A percentile compares a stretch with the other conserved stretches of the same genome.
Evolutionary conservation across 768 basidiomycete species (phyloP).

Genomic region (Phaeotremella skinneri): DNA sequence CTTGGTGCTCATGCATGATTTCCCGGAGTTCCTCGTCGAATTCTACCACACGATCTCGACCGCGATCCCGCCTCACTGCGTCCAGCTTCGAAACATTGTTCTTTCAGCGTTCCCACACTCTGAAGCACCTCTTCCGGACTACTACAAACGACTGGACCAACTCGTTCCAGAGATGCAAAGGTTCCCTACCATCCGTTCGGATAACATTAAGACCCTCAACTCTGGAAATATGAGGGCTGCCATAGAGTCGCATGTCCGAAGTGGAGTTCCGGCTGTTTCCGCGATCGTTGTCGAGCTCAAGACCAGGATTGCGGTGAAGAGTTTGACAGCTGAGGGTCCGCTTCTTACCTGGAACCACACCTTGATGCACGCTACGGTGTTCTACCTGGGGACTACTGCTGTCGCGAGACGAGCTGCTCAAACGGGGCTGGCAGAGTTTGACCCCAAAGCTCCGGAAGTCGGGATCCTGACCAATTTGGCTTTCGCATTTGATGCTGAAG

Average conservation of each 20-base stretch:
- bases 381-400: constrained; percentile 92
- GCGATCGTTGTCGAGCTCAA: constrained; percentile 69
- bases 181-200: constrained; percentile 85
- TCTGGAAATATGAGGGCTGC: constrained; percentile 71
- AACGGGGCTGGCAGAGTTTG: constrained; percentile 77
- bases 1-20: constrained; percentile 94
- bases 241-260: constrained; percentile 81
- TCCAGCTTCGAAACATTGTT: constrained; percentile 94
- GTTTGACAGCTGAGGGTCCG: constrained; percentile 45
- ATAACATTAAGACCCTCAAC: constrained; percentile 80
- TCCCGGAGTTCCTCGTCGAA: constrained; percentile 96
- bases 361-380: constrained; percentile 87
- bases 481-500: constrained; percentile 82
- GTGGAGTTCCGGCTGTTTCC: constrained; percentile 52
- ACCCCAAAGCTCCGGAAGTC: constrained; percentile 77
- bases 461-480: constrained; percentile 78
- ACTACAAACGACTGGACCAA: constrained; percentile 45
- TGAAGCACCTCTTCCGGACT: constrained; percentile 62
- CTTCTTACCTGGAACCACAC: constrained; percentile 72
- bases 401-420: constrained; percentile 83
- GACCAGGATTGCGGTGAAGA: constrained; percentile 66
- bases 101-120: constrained; percentile 81
- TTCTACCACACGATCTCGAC: constrained; percentile 96
- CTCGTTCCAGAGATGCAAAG: constrained; percentile 87
- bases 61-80: constrained; percentile 84